These are phyloP conservation scores for Fusarium pseudonygamai DNA, from an alignment of 2,329 filamentous ascomycete genomes.

Conservation along the genomic window DNA sequence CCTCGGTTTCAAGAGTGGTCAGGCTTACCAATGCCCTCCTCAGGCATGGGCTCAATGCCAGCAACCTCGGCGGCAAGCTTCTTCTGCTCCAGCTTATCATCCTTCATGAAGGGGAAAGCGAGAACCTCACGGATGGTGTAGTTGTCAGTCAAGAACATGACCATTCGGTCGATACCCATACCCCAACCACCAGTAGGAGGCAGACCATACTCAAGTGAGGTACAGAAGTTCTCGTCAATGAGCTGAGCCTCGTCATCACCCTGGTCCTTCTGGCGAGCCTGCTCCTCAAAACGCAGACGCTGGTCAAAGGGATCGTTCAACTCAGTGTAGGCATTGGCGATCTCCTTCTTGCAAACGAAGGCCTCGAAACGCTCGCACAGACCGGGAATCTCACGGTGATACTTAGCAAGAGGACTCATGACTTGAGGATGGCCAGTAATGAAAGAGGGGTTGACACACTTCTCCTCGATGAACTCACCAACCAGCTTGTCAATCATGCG, in stretches of 20 bases:
- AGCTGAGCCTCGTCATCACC: conserved; percentile 97
- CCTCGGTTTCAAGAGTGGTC: too few relatives aligned
- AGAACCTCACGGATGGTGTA: conserved; percentile 95
- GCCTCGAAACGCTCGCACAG: conserved; percentile 97
- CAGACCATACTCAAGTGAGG: conserved; percentile 86
- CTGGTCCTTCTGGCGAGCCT: conserved; percentile 93
- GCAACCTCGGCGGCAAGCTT: conserved; percentile 51
- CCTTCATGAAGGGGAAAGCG: conserved; percentile 98
- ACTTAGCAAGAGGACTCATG: conserved; percentile 95
- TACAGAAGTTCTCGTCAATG: conserved; percentile 95
- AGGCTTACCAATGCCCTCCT: conserved; percentile 42
- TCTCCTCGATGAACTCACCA: conserved; percentile 94
- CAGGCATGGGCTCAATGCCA: conserved; percentile 42
- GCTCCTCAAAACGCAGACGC: conserved; percentile 85
- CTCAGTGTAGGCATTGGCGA: conserved; percentile 96
- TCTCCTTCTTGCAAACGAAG: conserved; percentile 82
- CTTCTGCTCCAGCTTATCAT: conserved; percentile 64
- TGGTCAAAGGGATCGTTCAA: conserved; percentile 94
- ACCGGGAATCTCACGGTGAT: conserved; percentile 81
- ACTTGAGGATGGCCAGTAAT: conserved; percentile 72
- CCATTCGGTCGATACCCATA: conserved; percentile 92
- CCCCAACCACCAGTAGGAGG: conserved; percentile 97
- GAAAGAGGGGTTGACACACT: conserved; percentile 84
- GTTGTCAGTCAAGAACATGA: conserved; percentile 96
- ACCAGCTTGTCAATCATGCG: conserved; percentile 96